Percentiles rank a stretch among this genome's conserved stretches.
phyloP scores from a whole-genome alignment of 75 land plant species.

The Pinus albicaulis region DNA sequence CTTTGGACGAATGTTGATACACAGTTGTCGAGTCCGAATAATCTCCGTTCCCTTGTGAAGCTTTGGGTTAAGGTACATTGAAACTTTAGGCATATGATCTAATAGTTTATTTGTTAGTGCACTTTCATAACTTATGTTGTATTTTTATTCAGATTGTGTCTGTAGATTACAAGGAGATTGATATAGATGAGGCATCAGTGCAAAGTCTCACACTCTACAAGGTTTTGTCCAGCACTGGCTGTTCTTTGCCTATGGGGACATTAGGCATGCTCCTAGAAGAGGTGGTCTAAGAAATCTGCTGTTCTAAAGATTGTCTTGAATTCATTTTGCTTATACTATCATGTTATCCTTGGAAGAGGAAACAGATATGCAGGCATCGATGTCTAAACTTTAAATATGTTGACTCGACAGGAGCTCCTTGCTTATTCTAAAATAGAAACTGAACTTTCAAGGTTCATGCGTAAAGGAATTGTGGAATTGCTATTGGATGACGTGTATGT shows the following conservation, averaged over 20 bases:
- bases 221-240: background rate
- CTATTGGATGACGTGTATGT: conserved; percentile 57
- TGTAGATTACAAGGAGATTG: background rate
- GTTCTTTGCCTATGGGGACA: background rate
- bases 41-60: background rate
- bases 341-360: background rate
- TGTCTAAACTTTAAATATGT: background rate
- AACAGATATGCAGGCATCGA: background rate
- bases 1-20: background rate
- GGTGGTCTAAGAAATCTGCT: background rate
- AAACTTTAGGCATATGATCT: background rate
- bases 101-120: background rate
- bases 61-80: background rate
- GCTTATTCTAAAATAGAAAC: conserved; percentile 1
- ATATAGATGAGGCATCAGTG: background rate
- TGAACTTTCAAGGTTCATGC: conserved; percentile 9
- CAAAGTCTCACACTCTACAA: conserved; percentile 2
- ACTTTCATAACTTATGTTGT: background rate
- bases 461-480: conserved; percentile 32
- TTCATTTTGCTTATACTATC: background rate
- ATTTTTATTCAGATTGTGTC: background rate
- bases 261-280: background rate
- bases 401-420: background rate
- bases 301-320: background rate
- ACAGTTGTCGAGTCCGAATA: background rate